Conservation (phyloP, 176 grass and related monocot genomes). For the Oryza meridionalis region DNA sequence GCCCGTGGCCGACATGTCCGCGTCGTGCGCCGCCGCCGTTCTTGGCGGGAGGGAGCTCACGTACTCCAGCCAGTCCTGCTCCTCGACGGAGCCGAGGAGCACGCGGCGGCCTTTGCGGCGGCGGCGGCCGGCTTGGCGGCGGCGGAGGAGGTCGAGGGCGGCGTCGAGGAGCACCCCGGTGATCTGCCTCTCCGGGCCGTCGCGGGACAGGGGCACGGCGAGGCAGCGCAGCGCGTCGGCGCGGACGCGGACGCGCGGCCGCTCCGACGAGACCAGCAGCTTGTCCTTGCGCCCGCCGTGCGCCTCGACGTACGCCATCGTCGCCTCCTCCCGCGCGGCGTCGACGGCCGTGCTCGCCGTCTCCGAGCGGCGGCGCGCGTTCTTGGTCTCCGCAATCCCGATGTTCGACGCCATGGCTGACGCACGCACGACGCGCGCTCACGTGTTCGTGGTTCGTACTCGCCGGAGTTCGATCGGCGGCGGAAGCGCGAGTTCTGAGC, state of each 20-base stretch:
- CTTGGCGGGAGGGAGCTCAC: neutral
- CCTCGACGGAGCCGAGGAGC: conserved; percentile 16
- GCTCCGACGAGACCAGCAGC: conserved; percentile 23
- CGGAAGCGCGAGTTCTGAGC: too few relatives aligned
- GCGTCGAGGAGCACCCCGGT: conserved; percentile 19
- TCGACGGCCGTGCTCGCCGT: neutral
- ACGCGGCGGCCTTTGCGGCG: neutral
- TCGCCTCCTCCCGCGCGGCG: neutral
- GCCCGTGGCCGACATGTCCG: conserved; percentile 11
- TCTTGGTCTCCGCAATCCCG: conserved; percentile 1
- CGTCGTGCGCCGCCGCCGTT: neutral
- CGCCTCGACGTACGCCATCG: conserved; percentile 14
- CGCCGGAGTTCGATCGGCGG: too few relatives aligned
- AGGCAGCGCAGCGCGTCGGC: conserved; percentile 31
- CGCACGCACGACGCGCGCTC: neutral
- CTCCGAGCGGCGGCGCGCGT: neutral
- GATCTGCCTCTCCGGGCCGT: conserved; percentile 29
- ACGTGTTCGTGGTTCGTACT: too few relatives aligned
- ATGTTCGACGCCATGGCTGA: conserved; percentile 10
- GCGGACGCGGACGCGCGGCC: conserved; percentile 24
- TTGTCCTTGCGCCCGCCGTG: conserved; percentile 29
- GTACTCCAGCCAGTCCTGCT: conserved; percentile 38
- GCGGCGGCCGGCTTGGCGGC: neutral
- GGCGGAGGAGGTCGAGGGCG: conserved; percentile 4
- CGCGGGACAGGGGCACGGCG: conserved; percentile 21